Conservation (phyloP, 345 rosid genomes). For the Turnera subulata region DNA sequence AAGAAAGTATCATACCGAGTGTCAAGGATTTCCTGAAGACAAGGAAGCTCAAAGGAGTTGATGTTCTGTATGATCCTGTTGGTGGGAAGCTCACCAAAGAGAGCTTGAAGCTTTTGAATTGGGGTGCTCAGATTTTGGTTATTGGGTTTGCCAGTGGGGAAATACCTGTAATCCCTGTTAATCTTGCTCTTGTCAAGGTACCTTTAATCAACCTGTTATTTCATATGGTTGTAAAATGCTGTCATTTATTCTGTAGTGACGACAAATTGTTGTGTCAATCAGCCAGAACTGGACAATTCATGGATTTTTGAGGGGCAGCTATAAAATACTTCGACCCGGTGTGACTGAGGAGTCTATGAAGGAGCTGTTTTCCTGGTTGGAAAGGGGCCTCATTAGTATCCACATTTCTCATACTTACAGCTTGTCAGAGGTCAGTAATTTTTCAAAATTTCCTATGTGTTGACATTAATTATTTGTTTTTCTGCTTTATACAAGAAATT, state of each 20-base stretch:
- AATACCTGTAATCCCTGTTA: constrained; percentile 74
- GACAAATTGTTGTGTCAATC: constrained; percentile 7
- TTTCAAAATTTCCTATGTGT: neutral
- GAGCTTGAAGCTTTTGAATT: constrained; percentile 70
- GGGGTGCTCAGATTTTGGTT: constrained; percentile 90
- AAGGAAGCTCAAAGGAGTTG: constrained; percentile 77
- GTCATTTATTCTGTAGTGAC: neutral
- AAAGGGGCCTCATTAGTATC: constrained; percentile 55
- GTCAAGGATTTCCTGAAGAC: constrained; percentile 71
- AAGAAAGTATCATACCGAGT: constrained; percentile 57
- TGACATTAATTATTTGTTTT: neutral
- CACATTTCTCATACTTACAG: constrained; percentile 70
- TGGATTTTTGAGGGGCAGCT: constrained; percentile 97
- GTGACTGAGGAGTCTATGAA: constrained; percentile 65
- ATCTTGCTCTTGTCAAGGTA: constrained; percentile 93
- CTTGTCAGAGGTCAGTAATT: constrained; percentile 57
- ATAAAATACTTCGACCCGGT: constrained; percentile 50
- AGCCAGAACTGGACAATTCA: constrained; percentile 96
- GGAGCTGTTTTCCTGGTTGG: constrained; percentile 81
- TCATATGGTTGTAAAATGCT: neutral
- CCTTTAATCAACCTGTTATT: neutral
- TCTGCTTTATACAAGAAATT: neutral
- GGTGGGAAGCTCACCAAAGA: constrained; percentile 80
- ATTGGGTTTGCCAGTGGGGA: constrained; percentile 96
- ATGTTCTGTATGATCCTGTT: constrained; percentile 85